Evolutionary conservation across 2,329 filamentous ascomycete genomes (phyloP).

Genomic region (Fusarium mexicanum): DNA sequence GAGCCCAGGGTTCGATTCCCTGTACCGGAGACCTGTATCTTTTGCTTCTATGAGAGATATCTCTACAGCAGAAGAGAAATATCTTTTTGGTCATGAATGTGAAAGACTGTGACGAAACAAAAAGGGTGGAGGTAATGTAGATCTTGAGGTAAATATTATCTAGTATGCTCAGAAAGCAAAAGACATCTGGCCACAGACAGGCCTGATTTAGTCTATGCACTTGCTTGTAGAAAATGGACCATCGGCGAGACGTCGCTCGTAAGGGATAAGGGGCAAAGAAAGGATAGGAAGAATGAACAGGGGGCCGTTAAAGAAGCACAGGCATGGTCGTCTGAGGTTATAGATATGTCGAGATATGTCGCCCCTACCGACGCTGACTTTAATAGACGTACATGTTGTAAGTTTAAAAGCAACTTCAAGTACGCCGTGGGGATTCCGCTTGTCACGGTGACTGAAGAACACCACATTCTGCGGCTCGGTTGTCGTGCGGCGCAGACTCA

Average conservation of each 20-base stretch:
- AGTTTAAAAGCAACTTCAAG: no score
- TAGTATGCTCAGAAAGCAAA: not conserved
- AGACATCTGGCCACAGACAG: not conserved
- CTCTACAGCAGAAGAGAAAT: no score
- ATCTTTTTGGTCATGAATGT: not conserved
- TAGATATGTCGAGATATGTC: not conserved
- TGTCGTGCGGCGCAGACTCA: not conserved
- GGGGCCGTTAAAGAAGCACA: not conserved
- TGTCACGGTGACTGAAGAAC: not conserved
- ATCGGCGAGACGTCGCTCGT: not conserved
- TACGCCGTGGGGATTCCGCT: no score
- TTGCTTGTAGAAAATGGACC: not conserved
- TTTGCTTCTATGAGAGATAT: not conserved
- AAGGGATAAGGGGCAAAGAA: not conserved
- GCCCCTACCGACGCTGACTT: not conserved
- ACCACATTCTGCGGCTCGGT: not conserved
- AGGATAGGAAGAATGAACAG: not conserved
- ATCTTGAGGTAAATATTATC: not conserved
- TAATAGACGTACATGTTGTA: not conserved
- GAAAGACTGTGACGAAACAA: no score
- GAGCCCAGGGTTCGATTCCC: conserved; percentile 24
- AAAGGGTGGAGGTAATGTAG: not conserved
- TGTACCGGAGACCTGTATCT: not conserved
- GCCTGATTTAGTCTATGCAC: not conserved
- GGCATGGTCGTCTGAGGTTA: not conserved